A percentile compares a stretch with the other conserved stretches of the same genome.
These are phyloP conservation scores for Citrus inodora DNA, from an alignment of 345 rosid genomes.

Conservation along the genomic window DNA sequence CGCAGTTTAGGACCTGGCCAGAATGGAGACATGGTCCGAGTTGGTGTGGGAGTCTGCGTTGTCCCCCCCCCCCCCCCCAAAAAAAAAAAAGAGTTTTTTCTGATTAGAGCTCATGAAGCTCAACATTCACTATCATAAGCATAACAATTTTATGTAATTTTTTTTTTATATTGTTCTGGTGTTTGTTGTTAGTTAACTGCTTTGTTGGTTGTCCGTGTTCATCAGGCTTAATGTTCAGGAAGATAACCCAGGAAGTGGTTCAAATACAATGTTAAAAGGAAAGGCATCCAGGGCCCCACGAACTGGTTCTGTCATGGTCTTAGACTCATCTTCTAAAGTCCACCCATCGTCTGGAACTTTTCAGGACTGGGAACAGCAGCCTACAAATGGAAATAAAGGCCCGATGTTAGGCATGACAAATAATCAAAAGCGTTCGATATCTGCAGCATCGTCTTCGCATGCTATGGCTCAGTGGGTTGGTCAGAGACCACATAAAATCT, in stretches of 20 bases:
- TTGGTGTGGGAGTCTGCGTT: no score
- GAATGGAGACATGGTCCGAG: no score
- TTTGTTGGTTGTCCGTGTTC: constrained; percentile 18
- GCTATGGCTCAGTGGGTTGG: constrained; percentile 92
- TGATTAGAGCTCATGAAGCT: background rate
- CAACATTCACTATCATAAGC: background rate
- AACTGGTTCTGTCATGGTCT: constrained; percentile 57
- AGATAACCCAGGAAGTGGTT: constrained; percentile 46
- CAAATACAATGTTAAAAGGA: constrained; percentile 55
- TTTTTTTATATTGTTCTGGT: background rate
- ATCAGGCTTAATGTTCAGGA: constrained; percentile 61
- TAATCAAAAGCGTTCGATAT: constrained; percentile 36
- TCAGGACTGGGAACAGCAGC: constrained; percentile 55
- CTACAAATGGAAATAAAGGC: constrained; percentile 41
- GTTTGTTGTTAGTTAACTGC: constrained; percentile 13
- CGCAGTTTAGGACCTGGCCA: no score
- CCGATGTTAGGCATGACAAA: constrained; percentile 33
- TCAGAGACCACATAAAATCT: constrained; percentile 85
- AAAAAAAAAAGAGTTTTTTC: background rate
- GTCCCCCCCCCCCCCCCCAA: background rate
- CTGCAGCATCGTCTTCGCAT: constrained; percentile 63
- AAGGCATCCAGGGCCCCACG: constrained; percentile 69
- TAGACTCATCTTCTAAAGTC: constrained; percentile 64
- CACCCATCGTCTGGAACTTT: constrained; percentile 50
- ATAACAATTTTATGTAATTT: background rate